A percentile compares a stretch with the other conserved stretches of the same genome.
Conservation (phyloP, 2,329 filamentous ascomycete species). For the Venturiaceae sp. region DNA sequence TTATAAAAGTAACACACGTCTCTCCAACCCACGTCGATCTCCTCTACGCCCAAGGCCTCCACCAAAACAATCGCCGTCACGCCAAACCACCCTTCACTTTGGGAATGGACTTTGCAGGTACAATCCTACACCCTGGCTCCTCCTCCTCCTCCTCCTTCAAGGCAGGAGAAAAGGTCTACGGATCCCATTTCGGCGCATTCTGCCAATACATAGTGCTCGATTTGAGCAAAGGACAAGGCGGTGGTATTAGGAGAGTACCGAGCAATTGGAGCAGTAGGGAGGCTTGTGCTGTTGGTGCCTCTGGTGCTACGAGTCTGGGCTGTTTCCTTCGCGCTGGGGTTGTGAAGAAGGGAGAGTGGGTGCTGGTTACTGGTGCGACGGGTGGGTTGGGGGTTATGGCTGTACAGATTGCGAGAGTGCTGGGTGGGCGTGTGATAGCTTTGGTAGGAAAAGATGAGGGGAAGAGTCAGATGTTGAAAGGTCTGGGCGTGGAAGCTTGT, state of each 20-base stretch:
- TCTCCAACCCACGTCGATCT: constrained; percentile 53
- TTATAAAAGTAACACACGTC: constrained; percentile 43
- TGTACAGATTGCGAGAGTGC: constrained; percentile 43
- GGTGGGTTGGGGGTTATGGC: constrained; percentile 48
- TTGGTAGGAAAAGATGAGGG: constrained; percentile 34
- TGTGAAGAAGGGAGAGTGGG: constrained; percentile 36
- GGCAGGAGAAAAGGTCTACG: constrained; percentile 45
- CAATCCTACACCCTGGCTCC: constrained; percentile 31
- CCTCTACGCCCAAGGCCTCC: constrained; percentile 47
- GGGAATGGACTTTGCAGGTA: constrained; percentile 52
- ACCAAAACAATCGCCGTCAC: constrained; percentile 51
- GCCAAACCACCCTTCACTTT: constrained; percentile 48
- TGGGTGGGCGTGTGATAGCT: constrained; percentile 44
- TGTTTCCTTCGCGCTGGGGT: constrained; percentile 33
- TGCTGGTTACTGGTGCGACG: constrained; percentile 46
- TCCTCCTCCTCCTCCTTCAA: constrained; percentile 13
- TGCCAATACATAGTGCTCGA: constrained; percentile 40
- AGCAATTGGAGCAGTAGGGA: constrained; percentile 33
- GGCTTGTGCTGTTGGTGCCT: constrained; percentile 44
- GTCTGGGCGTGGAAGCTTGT: constrained; percentile 30
- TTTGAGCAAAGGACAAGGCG: constrained; percentile 12
- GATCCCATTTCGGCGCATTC: constrained; percentile 41
- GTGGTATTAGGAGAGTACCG: constrained; percentile 35
- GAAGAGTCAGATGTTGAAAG: constrained; percentile 34
- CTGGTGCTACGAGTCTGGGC: constrained; percentile 45